Evolutionary conservation across 768 basidiomycete genomes (phyloP).

Genomic region (Tylopilus balloui): DNA sequence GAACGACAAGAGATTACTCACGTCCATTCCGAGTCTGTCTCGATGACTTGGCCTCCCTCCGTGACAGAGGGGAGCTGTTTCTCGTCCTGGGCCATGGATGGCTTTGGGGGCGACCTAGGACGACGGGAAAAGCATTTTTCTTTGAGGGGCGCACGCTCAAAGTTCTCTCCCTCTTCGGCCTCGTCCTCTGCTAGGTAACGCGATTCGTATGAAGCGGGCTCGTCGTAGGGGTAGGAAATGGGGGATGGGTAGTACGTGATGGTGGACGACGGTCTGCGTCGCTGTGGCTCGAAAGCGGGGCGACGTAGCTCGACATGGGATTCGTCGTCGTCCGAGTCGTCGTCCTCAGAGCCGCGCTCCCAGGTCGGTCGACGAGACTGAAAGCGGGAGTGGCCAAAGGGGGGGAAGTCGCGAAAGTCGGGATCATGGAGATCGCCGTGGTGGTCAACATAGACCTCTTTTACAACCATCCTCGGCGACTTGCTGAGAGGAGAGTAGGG

Average conservation of each 20-base stretch:
- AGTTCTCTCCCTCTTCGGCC: slow-evolving; percentile 20
- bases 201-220: slow-evolving; percentile 30
- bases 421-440: slow-evolving; percentile 64
- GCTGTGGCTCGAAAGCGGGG: slow-evolving; percentile 19
- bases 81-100: slow-evolving; percentile 16
- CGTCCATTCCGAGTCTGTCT: slow-evolving; percentile 31
- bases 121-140: slow-evolving; percentile 20
- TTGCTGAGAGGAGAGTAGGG: slow-evolving; percentile 22
- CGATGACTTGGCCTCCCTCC: slow-evolving; percentile 9
- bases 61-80: slow-evolving; percentile 8
- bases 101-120: slow-evolving; percentile 21
- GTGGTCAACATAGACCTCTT: slow-evolving; percentile 52
- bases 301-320: slow-evolving; percentile 13
- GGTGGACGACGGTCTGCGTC: slow-evolving; percentile 24
- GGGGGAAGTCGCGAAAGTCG: slow-evolving; percentile 62
- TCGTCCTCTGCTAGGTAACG: slow-evolving; percentile 25
- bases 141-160: slow-evolving; percentile 24
- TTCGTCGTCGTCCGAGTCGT: slow-evolving; percentile 29
- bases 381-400: slow-evolving; percentile 22
- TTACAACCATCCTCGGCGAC: slow-evolving; percentile 13
- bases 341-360: slow-evolving; percentile 33
- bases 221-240: slow-evolving; percentile 26
- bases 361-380: slow-evolving; percentile 30
- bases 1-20: slow-evolving; percentile 17
- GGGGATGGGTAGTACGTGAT: slow-evolving; percentile 20